Evolutionary conservation across 2,329 filamentous ascomycete genomes (phyloP).

Genomic region (Trichoderma gracile): DNA sequence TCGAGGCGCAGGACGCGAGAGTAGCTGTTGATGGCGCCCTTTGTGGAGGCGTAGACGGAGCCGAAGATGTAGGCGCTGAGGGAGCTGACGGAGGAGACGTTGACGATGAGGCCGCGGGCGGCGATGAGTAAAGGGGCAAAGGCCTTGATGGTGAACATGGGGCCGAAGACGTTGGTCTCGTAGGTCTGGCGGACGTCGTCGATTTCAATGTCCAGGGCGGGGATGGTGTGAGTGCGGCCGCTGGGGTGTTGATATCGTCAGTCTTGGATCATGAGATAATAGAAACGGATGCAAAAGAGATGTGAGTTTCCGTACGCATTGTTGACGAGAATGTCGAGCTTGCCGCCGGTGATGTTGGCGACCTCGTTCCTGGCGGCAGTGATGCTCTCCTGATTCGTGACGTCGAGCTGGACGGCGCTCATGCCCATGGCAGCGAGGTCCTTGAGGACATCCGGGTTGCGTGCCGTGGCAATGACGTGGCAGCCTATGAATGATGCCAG

Average conservation of each 20-base stretch:
- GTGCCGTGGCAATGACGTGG: slow-evolving; percentile 59
- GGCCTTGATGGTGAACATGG: slow-evolving; percentile 56
- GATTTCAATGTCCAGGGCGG: slow-evolving; percentile 54
- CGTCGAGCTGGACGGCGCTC: slow-evolving; percentile 53
- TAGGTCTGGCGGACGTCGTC: slow-evolving; percentile 56
- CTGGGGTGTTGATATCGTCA: no score
- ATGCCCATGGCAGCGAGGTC: slow-evolving; percentile 51
- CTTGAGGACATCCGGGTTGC: slow-evolving; percentile 49
- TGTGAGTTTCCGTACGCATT: slow-evolving; percentile 57
- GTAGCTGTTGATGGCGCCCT: slow-evolving; percentile 55
- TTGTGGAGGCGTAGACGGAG: slow-evolving; percentile 56
- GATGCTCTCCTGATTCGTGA: slow-evolving; percentile 55
- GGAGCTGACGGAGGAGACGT: slow-evolving; percentile 55
- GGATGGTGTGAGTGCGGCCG: slow-evolving; percentile 53
- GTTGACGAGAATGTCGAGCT: slow-evolving; percentile 60
- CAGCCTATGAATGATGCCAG: slow-evolving; percentile 31
- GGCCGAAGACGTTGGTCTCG: slow-evolving; percentile 59
- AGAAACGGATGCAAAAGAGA: no score
- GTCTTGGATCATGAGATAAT: no score
- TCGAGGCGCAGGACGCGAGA: slow-evolving; percentile 56
- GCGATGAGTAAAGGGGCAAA: slow-evolving; percentile 53
- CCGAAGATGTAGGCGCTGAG: slow-evolving; percentile 56
- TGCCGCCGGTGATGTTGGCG: slow-evolving; percentile 50
- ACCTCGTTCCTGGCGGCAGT: slow-evolving; percentile 50
- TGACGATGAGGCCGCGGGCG: slow-evolving; percentile 54